Evolutionary conservation across 495 filamentous ascomycete species (phyloP).

Genomic region (Sporormia fimetaria): DNA sequence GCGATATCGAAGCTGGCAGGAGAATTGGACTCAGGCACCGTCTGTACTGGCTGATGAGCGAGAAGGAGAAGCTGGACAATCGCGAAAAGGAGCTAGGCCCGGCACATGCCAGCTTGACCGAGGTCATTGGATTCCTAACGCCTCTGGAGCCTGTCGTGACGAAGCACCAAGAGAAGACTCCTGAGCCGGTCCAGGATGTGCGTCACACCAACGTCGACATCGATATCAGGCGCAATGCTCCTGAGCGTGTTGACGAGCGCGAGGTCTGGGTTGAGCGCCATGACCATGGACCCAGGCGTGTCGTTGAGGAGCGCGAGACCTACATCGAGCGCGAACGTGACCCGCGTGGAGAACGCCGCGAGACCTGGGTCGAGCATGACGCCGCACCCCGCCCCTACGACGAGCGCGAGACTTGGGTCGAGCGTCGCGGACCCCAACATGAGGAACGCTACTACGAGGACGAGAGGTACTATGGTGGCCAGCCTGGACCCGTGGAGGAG

Average conservation of each 20-base stretch:
- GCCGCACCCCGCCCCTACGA: constrained; percentile 7
- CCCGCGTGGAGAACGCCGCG: constrained; percentile 11
- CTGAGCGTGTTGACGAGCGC: background rate
- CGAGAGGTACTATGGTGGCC: background rate
- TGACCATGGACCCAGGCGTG: constrained; percentile 1
- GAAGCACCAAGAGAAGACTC: background rate
- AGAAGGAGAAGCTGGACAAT: constrained; percentile 24
- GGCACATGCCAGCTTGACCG: constrained; percentile 16
- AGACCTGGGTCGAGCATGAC: constrained; percentile 8
- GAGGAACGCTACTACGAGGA: background rate
- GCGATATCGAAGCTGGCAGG: constrained; percentile 12
- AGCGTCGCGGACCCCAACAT: constrained; percentile 2
- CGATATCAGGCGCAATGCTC: constrained; percentile 10
- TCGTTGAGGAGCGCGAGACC: constrained; percentile 13
- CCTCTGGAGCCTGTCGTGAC: constrained; percentile 11
- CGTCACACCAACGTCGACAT: constrained; percentile 12
- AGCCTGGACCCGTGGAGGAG: constrained; percentile 8
- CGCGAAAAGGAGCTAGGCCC: constrained; percentile 14
- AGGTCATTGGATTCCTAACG: constrained; percentile 18
- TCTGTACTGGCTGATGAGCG: constrained; percentile 14
- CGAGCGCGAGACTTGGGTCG: constrained; percentile 8
- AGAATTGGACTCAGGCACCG: constrained; percentile 16
- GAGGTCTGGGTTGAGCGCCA: constrained; percentile 7
- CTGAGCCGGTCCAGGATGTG: background rate
- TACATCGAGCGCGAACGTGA: constrained; percentile 7